Evolutionary conservation across 2,329 filamentous ascomycete species (phyloP), one percentile per base, ranked within the genome.

Genomic region (Aspergillus ustus): DNA sequence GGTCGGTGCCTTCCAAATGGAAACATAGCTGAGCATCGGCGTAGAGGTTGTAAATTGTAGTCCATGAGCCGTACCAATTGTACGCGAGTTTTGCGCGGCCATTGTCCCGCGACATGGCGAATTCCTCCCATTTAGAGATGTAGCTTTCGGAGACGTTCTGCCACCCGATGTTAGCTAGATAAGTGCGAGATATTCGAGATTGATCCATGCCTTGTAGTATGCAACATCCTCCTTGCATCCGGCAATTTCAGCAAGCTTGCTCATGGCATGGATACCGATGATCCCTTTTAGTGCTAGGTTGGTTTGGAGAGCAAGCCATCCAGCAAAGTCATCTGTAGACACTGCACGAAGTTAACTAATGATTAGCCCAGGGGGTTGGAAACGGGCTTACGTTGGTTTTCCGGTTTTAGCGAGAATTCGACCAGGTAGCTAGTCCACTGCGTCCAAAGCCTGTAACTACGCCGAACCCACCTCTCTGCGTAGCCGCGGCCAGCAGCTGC

Each of bases 221-320:
- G 84, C 78, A 25, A 51, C 82, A 60, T 91, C 85, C 2, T 80
- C 77, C 2, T 79, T 70, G 51, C 89, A 82, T 45, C 85, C 87
- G 11, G 88, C 84, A 3, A 89, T 75, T 25, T 83, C 80, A 1
- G 91, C 85, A 25, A 95, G 83, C 66, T 89, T 85, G 66, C 87
- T 87, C 88, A 93, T 93, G 25, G 91, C 91, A 72, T 88, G 87
- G 74, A 94, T 90, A 22, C 90, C 91, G 59, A 95, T 87, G 67
- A 94, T 93, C 48, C 91, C 91, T 77, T 95, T 95, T 63, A 95
- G 82, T 0, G 91, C 91, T 22, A 95, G 81, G 70, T 95, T 93
- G 2, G 91, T 93, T 74, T 94, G 91, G 65, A 93, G 88, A 4
- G 88, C 85, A 20, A 93, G 82, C 75, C 89, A 89, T 45, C 91